Percentiles rank a stretch among this genome's conserved stretches.
Conservation (phyloP, 768 basidiomycete genomes). For the Hygrophoropsis aurantiaca region DNA sequence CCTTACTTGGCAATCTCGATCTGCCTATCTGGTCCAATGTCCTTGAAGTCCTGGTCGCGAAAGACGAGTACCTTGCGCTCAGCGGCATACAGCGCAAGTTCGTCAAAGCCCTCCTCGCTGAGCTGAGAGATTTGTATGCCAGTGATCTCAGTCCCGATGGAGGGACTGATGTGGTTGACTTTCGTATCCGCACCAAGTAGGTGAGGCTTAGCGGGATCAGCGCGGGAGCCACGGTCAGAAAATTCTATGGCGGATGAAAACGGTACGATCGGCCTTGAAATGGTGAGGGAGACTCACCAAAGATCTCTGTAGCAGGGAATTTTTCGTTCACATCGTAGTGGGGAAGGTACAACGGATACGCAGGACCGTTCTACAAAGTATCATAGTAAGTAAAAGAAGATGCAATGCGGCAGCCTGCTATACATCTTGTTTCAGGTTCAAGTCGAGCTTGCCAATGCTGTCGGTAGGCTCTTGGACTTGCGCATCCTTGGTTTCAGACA, state of each 20-base stretch:
- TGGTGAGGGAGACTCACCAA: constrained; percentile 34
- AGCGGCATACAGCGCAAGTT: constrained; percentile 50
- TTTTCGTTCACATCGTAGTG: constrained; percentile 48
- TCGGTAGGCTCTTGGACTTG: no score
- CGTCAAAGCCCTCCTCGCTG: constrained; percentile 50
- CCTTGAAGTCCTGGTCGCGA: constrained; percentile 64
- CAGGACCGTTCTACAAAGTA: constrained; percentile 41
- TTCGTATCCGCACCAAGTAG: constrained; percentile 42
- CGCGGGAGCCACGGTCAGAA: constrained; percentile 44
- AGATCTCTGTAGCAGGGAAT: constrained; percentile 46
- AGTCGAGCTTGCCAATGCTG: no score
- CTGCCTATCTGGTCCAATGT: constrained; percentile 50
- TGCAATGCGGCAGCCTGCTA: no score
- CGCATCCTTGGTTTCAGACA: no score
- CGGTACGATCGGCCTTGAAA: background rate
- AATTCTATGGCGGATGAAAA: constrained; percentile 31
- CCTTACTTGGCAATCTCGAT: constrained; percentile 53
- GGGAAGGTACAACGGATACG: constrained; percentile 52
- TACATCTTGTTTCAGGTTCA: no score
- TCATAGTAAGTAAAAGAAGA: no score
- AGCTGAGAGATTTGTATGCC: constrained; percentile 57
- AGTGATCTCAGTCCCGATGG: constrained; percentile 49
- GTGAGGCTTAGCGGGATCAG: constrained; percentile 52
- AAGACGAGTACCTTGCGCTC: constrained; percentile 55
- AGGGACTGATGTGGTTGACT: constrained; percentile 44